Evolutionary conservation across 768 basidiomycete genomes (phyloP).

Genomic region (Plicaturopsis crispa): DNA sequence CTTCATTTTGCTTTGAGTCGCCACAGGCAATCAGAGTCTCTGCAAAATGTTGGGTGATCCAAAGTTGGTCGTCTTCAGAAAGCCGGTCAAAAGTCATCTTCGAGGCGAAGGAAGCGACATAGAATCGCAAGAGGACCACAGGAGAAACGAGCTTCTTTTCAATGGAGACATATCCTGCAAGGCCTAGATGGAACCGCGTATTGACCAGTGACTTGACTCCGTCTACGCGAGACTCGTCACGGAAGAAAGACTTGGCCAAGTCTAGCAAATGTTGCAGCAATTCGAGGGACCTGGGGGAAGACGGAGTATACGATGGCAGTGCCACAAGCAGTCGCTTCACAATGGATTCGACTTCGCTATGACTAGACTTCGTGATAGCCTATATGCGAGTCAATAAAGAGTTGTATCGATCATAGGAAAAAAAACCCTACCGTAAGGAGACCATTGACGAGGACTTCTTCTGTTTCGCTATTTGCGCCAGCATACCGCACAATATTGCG

Average conservation of each 20-base stretch:
- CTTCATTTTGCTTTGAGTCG: conserved; percentile 14
- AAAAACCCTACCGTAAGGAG: conserved; percentile 37
- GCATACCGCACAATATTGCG: conserved; percentile 36
- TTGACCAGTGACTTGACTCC: conserved; percentile 25
- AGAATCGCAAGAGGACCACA: conserved; percentile 44
- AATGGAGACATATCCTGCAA: conserved; percentile 35
- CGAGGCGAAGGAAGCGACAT: conserved; percentile 33
- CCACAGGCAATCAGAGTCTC: conserved; percentile 34
- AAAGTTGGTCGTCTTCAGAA: conserved; percentile 31
- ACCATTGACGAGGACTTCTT: conserved; percentile 38
- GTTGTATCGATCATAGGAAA: neutral
- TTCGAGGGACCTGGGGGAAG: conserved; percentile 27
- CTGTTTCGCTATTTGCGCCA: conserved; percentile 34
- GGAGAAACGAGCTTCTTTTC: conserved; percentile 34
- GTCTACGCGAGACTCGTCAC: conserved; percentile 16
- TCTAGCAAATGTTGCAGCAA: conserved; percentile 32
- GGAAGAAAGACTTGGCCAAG: conserved; percentile 25
- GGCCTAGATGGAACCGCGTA: conserved; percentile 36
- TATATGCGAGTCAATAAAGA: conserved; percentile 18
- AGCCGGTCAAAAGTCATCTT: conserved; percentile 43
- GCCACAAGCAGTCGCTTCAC: conserved; percentile 46
- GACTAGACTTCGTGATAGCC: conserved; percentile 41
- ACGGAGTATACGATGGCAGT: conserved; percentile 34
- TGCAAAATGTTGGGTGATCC: conserved; percentile 38
- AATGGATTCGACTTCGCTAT: conserved; percentile 35